Conservation (phyloP, 371 early-diverging fungal species). For the Haplosporangium sp. region DNA sequence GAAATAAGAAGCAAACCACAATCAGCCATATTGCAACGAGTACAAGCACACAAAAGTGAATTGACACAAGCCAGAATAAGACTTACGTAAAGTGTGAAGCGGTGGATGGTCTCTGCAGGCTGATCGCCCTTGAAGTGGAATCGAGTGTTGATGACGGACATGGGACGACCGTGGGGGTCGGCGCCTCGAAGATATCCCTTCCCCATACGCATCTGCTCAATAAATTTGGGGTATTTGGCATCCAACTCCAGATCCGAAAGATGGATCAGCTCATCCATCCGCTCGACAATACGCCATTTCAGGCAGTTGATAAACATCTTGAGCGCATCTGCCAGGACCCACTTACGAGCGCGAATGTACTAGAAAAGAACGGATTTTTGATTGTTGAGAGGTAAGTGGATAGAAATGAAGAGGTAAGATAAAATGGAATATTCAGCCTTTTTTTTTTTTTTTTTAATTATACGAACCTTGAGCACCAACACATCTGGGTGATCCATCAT, state of each 20-base stretch:
- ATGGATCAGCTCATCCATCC: slow-evolving; percentile 62
- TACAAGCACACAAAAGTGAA: too few species aligned
- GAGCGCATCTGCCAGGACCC: slow-evolving; percentile 75
- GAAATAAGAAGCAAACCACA: slow-evolving; percentile 20
- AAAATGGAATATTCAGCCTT: not conserved
- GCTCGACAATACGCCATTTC: slow-evolving; percentile 71
- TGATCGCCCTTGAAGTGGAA: slow-evolving; percentile 69
- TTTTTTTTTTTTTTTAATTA: not conserved
- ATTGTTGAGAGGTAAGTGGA: slow-evolving; percentile 3
- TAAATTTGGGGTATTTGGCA: slow-evolving; percentile 54
- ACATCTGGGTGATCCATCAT: slow-evolving; percentile 75
- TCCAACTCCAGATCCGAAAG: slow-evolving; percentile 65
- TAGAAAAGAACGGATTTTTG: too few species aligned
- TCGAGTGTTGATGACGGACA: slow-evolving; percentile 69
- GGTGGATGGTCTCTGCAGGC: slow-evolving; percentile 63
- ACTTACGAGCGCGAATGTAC: slow-evolving; percentile 82
- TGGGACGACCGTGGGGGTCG: slow-evolving; percentile 65
- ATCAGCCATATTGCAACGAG: too few species aligned
- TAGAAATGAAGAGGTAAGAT: not conserved
- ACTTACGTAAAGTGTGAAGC: slow-evolving; percentile 79
- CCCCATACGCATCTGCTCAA: slow-evolving; percentile 62
- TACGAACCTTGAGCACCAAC: slow-evolving; percentile 57
- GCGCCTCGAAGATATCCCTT: slow-evolving; percentile 68
- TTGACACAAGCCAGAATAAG: too few species aligned
- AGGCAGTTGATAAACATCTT: slow-evolving; percentile 71